A percentile compares a stretch with the other conserved stretches of the same genome.
Evolutionary conservation across 1,284 basidiomycete species (phyloP).

Genomic region (Inonotus hispidus): DNA sequence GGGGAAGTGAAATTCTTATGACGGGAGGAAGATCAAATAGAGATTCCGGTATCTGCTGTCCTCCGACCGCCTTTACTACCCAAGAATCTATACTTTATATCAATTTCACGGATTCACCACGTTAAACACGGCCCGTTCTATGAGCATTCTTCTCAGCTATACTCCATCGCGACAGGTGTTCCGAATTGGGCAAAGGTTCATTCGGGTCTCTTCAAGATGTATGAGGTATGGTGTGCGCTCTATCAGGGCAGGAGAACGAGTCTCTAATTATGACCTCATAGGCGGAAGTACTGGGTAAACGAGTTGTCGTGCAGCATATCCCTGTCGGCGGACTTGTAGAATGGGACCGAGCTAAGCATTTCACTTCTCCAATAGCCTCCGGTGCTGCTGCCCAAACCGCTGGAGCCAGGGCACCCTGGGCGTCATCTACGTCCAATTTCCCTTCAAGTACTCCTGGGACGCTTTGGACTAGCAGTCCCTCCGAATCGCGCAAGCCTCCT

Average conservation of each 20-base stretch:
- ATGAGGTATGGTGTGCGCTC: constrained; percentile 49
- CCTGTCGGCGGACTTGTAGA: constrained; percentile 77
- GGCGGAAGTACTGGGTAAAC: constrained; percentile 91
- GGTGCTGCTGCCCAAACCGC: not conserved
- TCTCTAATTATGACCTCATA: constrained; percentile 26
- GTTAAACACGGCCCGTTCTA: constrained; percentile 86
- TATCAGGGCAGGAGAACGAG: constrained; percentile 3
- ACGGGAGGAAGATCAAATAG: constrained; percentile 43
- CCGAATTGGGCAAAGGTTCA: constrained; percentile 89
- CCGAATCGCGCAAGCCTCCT: not conserved
- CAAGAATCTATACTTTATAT: constrained; percentile 77
- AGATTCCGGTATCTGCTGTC: constrained; percentile 53
- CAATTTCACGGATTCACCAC: constrained; percentile 72
- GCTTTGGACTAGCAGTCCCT: not conserved
- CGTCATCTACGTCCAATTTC: constrained; percentile 11
- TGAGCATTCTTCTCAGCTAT: constrained; percentile 88
- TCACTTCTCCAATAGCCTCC: not conserved
- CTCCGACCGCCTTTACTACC: constrained; percentile 48
- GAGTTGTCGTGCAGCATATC: constrained; percentile 96
- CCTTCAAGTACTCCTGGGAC: not conserved
- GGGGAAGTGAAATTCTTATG: constrained; percentile 2
- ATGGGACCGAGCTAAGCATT: constrained; percentile 40
- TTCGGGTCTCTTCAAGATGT: constrained; percentile 93
- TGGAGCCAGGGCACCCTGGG: constrained; percentile 22
- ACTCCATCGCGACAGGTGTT: constrained; percentile 82